phyloP scores from a whole-genome alignment of 73 alveolate genomes.

The Tetrahymena elliotti region DNA sequence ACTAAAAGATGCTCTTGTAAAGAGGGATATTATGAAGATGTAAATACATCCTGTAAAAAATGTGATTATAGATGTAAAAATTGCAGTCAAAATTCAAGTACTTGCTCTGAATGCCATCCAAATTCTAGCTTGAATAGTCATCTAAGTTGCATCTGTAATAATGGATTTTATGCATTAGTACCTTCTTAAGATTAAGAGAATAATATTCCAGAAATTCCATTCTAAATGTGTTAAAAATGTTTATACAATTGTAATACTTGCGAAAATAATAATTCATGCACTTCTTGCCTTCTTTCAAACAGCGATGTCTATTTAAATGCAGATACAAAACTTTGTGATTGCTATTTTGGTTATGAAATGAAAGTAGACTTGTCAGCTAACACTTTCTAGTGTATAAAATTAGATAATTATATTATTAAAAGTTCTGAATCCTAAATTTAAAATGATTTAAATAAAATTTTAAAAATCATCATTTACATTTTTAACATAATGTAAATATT shows the following conservation, averaged over 20 bases:
- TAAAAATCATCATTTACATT: neutral
- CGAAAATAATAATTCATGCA: neutral
- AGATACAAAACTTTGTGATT: neutral
- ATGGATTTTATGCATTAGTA: neutral
- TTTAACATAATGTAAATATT: neutral
- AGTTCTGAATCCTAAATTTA: neutral
- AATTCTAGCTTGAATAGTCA: neutral
- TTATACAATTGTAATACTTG: neutral
- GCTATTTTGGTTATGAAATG: neutral
- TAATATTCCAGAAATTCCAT: neutral
- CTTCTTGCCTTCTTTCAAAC: neutral
- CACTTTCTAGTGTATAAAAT: neutral
- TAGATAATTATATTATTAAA: neutral
- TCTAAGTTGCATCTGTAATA: neutral
- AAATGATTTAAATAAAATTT: neutral
- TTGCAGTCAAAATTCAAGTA: neutral
- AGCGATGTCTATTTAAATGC: neutral
- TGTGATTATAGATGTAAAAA: neutral
- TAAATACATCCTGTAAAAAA: neutral
- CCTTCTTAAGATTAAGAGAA: neutral
- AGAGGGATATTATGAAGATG: neutral
- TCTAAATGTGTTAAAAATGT: neutral
- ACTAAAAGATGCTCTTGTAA: neutral
- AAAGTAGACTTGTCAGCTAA: neutral
- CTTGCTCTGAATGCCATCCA: neutral